These are phyloP conservation scores for Penicillium parvum DNA, from an alignment of 495 filamentous ascomycete genomes.

Conservation along the genomic window DNA sequence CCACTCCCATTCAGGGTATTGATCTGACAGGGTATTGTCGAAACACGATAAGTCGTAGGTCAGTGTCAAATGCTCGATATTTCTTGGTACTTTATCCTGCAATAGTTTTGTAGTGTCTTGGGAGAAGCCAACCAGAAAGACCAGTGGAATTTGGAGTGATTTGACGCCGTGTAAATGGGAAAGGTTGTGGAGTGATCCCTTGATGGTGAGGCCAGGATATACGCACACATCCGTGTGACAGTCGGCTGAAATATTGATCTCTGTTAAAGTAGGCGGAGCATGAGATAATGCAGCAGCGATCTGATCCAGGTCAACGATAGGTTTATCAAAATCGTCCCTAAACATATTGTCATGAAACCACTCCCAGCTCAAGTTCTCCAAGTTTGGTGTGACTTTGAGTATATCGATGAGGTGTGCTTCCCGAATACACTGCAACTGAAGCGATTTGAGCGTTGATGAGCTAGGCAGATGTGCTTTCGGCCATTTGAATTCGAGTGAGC, in stretches of 20 bases:
- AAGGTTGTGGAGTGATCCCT: not conserved
- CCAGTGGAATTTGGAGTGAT: not conserved
- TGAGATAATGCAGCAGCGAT: not conserved
- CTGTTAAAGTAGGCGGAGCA: not conserved
- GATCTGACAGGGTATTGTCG: not conserved
- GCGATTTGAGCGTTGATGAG: constrained; percentile 1
- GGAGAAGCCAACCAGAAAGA: not conserved
- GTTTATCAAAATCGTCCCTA: not conserved
- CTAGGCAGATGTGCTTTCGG: not conserved
- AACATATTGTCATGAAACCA: not conserved
- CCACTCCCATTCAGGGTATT: not conserved
- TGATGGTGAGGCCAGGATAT: not conserved
- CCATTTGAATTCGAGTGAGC: not conserved
- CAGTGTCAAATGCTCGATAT: not conserved
- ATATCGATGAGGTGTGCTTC: not conserved
- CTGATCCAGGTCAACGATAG: not conserved
- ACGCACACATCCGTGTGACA: too few relatives aligned
- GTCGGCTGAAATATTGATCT: not conserved
- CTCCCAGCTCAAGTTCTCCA: not conserved
- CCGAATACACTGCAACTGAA: constrained; percentile 1
- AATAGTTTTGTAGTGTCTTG: too few relatives aligned
- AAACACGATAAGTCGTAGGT: not conserved
- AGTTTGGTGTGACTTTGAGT: not conserved
- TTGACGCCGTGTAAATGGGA: not conserved
- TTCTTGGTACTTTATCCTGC: not conserved